Percentiles rank a stretch among this genome's conserved stretches.
Evolutionary conservation across 1,284 basidiomycete species (phyloP).

Genomic region (Ceratobasidium sp.): DNA sequence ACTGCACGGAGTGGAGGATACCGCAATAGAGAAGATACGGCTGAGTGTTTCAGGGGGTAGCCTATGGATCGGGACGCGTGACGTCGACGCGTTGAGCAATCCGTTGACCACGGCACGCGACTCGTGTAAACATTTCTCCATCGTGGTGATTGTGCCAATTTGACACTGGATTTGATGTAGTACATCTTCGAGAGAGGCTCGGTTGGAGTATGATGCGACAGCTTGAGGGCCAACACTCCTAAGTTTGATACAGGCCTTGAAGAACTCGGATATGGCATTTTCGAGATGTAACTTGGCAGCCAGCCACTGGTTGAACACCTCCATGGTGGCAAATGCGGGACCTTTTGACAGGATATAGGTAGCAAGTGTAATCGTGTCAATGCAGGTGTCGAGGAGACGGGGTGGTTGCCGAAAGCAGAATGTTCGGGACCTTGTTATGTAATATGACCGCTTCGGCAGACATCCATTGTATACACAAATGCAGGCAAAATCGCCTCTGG

Average conservation of each 20-base stretch:
- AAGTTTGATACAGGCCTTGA: not conserved
- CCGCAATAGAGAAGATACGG: not conserved
- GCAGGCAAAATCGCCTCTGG: no score
- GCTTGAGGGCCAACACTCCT: not conserved
- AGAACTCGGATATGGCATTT: not conserved
- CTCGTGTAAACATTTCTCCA: not conserved
- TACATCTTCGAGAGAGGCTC: not conserved
- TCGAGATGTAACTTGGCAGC: not conserved
- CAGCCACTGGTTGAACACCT: not conserved
- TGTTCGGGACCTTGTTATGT: no score
- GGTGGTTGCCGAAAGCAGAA: no score
- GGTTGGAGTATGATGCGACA: not conserved
- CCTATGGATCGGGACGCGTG: not conserved
- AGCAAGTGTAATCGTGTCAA: no score
- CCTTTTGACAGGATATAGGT: no score
- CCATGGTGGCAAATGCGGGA: not conserved
- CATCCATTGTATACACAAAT: no score
- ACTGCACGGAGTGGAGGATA: not conserved
- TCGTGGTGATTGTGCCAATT: not conserved
- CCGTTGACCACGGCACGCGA: not conserved
- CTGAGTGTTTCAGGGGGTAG: not conserved
- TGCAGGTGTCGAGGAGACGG: no score
- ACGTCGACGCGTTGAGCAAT: not conserved
- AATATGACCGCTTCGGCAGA: no score
- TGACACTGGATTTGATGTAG: not conserved